Percentiles rank a stretch among this genome's conserved stretches.
These are phyloP conservation scores for Citrus hindsii DNA, from an alignment of 345 rosid genomes.

Conservation along the genomic window DNA sequence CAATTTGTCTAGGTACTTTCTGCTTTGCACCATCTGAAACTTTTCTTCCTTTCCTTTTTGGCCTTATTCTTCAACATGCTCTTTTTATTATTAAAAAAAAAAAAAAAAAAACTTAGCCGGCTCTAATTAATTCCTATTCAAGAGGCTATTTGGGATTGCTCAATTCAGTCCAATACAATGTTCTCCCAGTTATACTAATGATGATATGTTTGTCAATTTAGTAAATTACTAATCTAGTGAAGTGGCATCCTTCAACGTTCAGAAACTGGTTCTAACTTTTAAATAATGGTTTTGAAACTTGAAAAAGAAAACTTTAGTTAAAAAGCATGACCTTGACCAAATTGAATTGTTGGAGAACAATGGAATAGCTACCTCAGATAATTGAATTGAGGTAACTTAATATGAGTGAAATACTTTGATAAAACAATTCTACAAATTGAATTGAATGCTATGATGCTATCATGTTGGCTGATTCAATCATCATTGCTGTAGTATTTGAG, in stretches of 20 bases:
- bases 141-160: not conserved
- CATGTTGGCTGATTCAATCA: not conserved
- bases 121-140: not conserved
- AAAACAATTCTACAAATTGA: not conserved
- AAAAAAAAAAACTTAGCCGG: not conserved
- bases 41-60: not conserved
- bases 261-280: not conserved
- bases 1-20: conserved; percentile 81
- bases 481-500: not conserved
- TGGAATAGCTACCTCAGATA: not conserved
- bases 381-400: not conserved
- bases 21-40: conserved; percentile 12
- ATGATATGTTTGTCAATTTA: not conserved
- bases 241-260: not conserved
- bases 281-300: not conserved
- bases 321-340: not conserved
- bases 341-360: not conserved
- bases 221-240: not conserved
- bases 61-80: not conserved
- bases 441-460: not conserved
- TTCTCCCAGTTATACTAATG: not conserved
- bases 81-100: too few relatives aligned
- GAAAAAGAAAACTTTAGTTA: not conserved
- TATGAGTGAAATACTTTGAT: not conserved
- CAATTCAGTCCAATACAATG: not conserved